Evolutionary conservation across 2,329 filamentous ascomycete genomes (phyloP), one percentile per base, ranked within the genome.

Genomic region (Aureobasidium sp.): DNA sequence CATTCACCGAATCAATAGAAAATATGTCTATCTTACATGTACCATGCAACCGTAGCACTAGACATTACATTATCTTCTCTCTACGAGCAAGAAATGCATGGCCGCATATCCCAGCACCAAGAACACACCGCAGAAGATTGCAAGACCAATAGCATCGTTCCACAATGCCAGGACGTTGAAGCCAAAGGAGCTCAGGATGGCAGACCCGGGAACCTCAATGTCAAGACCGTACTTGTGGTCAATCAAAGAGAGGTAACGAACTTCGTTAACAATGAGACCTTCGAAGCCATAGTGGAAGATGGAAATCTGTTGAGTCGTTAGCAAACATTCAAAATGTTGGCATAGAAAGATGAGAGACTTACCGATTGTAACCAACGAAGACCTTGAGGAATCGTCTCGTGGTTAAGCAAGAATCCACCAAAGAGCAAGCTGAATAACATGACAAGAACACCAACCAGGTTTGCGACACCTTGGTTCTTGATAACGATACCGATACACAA

Each of bases 241-340:
- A 37, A 94, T 81, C 22, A 98, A 79, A 0, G 87, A 91, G 38
- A 98, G 76, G 63, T 89, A 88, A 22, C 89, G 84, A 41, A 96
- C 94, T 72, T 98, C 93, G 65, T 97, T 98, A 62, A 98, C 93
- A 58, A 97, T 95, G 12, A 98, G 79, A 2, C 88, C 87, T 74
- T 98, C 93, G 62, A 97, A 97, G 4, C 86, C 91, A 66, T 95
- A 98, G 68, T 98, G 93, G 79, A 98, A 98, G 58, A 98, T 98
- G 1, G 90, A 96, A 7, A 98, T 74, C 71, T 85, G 60, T 24
- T 50, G 10, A 4, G 7, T 6, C 14, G 44, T 48, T 16, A 48
- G 14, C 44, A 21, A 24, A 14, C 12, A 21, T 49, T 27, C 19
- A 19, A 27, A 11, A 21, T 8, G n/a, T n/a, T n/a, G n/a, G 11